Evolutionary conservation across 345 rosid species (phyloP), one percentile per base, ranked within the genome.

Genomic region (Durio zibethinus): DNA sequence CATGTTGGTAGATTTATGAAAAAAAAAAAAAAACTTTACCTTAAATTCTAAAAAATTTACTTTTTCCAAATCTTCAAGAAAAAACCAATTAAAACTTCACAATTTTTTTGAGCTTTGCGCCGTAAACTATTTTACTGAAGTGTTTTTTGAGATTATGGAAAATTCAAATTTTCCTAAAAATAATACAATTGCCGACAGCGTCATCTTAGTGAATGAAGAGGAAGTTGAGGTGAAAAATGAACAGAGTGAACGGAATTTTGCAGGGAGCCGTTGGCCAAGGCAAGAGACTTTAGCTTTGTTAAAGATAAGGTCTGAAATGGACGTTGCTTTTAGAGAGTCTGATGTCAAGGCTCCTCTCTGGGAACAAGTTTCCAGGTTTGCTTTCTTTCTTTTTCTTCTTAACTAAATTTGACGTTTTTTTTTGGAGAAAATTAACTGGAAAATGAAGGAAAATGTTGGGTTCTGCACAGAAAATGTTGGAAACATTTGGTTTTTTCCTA

Each of bases 361-460:
- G 98, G 98, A 94, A 66, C 90, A 93, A 64, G 90, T 93, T 79
- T 93, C 98, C 76, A 88, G 97, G 98, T 94, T 74, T 86, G 75
- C 64, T 68, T 78, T 74, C 25, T 35, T 57, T 70, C 33, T 74
- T 16, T 0, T 2, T 43, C 21, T 47, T 60, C 4, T 77, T 1
- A 52, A 11, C 27, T 72, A 1, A 12, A 43, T 5, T 72, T 27
- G 10, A 20, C 21, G 29, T 7, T 6, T 18, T 5, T 25, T 23
- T 12, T 74, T 53, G 14, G 35, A 66, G 53, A 65, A 70, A 72
- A 76, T 52, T 72, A 31, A 25, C 7, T 57, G 25, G 42, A 38
- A 40, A 35, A 15, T 48, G 52, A 48, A 50, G 43, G 47, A 40
- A 65, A 29, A n/a, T 65, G 31, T 65, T 38, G 50, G 50, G 71